Conservation (phyloP, 2,329 filamentous ascomycete species). For the Sphaerulina musiva region DNA sequence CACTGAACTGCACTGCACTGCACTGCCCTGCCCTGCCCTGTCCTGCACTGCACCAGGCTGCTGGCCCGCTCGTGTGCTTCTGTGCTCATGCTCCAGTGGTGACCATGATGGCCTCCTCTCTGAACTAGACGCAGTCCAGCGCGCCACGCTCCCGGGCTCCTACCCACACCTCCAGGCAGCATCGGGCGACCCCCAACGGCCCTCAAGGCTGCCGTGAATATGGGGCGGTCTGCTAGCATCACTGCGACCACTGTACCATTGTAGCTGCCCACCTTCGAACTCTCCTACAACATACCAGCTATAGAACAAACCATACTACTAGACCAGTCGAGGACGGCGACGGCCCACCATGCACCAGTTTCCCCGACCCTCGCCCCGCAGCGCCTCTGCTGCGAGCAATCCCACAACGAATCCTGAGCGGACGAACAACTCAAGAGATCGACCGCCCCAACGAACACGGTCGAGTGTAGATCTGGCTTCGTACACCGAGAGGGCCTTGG, state of each 20-base stretch:
- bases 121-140: conserved; percentile 16
- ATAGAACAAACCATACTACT: background rate
- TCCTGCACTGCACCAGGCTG: conserved; percentile 8
- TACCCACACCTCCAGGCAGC: conserved; percentile 3
- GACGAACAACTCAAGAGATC: conserved; percentile 67
- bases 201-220: conserved; percentile 19
- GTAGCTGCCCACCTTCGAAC: conserved; percentile 11
- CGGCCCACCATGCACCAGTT: conserved; percentile 75
- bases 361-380: conserved; percentile 65
- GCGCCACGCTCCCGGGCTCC: conserved; percentile 9
- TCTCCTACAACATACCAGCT: background rate
- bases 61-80: conserved; percentile 18
- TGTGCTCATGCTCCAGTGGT: conserved; percentile 18
- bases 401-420: conserved; percentile 65
- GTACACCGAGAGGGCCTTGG: conserved; percentile 46
- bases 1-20: conserved; percentile 10
- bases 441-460: conserved; percentile 44
- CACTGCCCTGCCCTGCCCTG: too few species aligned
- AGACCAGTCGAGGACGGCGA: background rate
- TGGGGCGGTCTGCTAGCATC: conserved; percentile 20
- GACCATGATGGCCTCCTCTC: conserved; percentile 19
- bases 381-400: conserved; percentile 65
- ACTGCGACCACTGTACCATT: conserved; percentile 13
- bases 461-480: conserved; percentile 48
- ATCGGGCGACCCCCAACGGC: conserved; percentile 9